A percentile compares a stretch with the other conserved stretches of the same genome.
Evolutionary conservation across 805 yeast genomes (phyloP).

Genomic region (Candida saitoana): DNA sequence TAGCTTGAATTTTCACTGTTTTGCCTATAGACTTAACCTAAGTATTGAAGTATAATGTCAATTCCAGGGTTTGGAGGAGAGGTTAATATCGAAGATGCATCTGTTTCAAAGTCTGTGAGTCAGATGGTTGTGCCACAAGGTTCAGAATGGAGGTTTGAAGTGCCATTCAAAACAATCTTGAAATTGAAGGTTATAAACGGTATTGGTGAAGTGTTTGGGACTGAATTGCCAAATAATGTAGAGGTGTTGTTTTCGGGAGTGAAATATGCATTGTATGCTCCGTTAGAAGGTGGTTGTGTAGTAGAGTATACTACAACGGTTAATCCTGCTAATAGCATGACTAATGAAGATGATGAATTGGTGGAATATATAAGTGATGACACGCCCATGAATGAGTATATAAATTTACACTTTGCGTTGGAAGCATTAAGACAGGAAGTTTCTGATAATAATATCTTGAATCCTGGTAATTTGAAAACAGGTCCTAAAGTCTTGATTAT

Average conservation of each 20-base stretch:
- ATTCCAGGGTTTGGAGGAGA: constrained; percentile 16
- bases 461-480: constrained; percentile 25
- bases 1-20: background rate
- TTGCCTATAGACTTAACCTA: no score
- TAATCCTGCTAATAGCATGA: constrained; percentile 11
- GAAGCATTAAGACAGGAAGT: constrained; percentile 47
- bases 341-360: constrained; percentile 33
- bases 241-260: constrained; percentile 41
- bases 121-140: constrained; percentile 27
- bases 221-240: constrained; percentile 75
- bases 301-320: constrained; percentile 42
- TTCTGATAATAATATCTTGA: constrained; percentile 17
- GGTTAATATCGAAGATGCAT: background rate
- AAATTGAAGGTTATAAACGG: constrained; percentile 58
- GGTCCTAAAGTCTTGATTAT: constrained; percentile 64
- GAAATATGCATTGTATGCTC: constrained; percentile 37
- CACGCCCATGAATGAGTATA: constrained; percentile 57
- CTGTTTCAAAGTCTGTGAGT: constrained; percentile 4
- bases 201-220: constrained; percentile 85
- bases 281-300: constrained; percentile 58
- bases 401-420: constrained; percentile 71
- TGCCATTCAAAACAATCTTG: constrained; percentile 48
- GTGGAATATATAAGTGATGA: constrained; percentile 70
- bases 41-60: constrained; percentile 14
- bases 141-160: constrained; percentile 79